Conservation (phyloP, 2,329 filamentous ascomycete genomes). For the Gliomastix tumulicola region DNA sequence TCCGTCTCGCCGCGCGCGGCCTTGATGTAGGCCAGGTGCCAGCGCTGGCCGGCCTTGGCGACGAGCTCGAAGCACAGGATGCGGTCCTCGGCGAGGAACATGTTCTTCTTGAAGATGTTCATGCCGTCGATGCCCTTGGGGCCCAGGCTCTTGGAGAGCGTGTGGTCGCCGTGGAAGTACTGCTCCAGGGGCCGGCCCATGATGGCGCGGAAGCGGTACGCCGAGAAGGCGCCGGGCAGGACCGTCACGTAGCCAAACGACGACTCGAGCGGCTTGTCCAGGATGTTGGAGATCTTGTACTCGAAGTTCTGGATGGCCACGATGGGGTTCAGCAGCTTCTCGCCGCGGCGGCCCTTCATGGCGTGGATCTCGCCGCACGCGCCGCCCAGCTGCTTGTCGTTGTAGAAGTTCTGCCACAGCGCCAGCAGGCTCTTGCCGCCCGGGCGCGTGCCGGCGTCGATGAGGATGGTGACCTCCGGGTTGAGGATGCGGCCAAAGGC, state of each 20-base stretch:
- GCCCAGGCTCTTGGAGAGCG: conserved; percentile 79
- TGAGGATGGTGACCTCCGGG: conserved; percentile 83
- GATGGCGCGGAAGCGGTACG: conserved; percentile 88
- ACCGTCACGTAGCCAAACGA: conserved; percentile 93
- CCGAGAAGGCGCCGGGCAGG: conserved; percentile 90
- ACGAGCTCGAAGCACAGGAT: conserved; percentile 95
- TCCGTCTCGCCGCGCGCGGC: conserved; percentile 93
- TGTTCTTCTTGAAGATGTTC: conserved; percentile 99
- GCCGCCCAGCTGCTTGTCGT: conserved; percentile 34
- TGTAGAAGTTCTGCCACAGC: conserved; percentile 78
- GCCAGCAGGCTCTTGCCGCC: conserved; percentile 76
- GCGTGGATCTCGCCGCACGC: conserved; percentile 69
- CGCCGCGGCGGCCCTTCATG: conserved; percentile 80
- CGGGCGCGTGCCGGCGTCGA: conserved; percentile 90
- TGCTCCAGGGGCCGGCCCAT: conserved; percentile 90
- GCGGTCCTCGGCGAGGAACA: conserved; percentile 98
- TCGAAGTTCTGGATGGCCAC: conserved; percentile 92
- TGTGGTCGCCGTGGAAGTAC: conserved; percentile 96
- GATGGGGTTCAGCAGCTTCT: conserved; percentile 80
- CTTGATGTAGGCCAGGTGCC: conserved; percentile 95
- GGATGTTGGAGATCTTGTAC: conserved; percentile 96
- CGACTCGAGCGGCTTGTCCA: conserved; percentile 87
- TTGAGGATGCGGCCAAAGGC: conserved; percentile 89
- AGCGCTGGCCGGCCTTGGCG: conserved; percentile 91
- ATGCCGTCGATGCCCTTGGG: conserved; percentile 97